Evolutionary conservation across 495 filamentous ascomycete species (phyloP), one percentile per base, ranked within the genome.

Genomic region (Pyronema omphalodes): DNA sequence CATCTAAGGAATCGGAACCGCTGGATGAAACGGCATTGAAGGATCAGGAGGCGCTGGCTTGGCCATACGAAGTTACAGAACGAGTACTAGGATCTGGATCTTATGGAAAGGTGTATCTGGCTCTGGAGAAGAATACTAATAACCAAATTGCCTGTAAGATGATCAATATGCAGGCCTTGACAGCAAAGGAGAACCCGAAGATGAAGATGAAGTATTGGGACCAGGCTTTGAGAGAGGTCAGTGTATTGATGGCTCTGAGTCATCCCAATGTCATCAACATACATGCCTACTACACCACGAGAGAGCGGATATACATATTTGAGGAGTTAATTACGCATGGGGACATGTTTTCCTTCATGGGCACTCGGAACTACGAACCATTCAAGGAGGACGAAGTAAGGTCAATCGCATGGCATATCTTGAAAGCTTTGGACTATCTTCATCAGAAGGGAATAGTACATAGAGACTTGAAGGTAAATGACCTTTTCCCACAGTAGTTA

Each of bases 271-370:
- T 74, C 37, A 67, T 74, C 54, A 58, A 44, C 6, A 58, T 75
- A 17, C 60, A 70, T 44, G 70, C 70, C 52, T 68, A 71, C 3
- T 66, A 71, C 55, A 66, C 55, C 52, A 68, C 63, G 35, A 49
- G 54, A 7, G 57, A 67, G 37, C 68, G 56, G 43, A 62, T 73
- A 41, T 79, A 75, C 44, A 70, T 79, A 46, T 73, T 78, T 53
- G 67, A 74, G 56, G 76, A 79, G 8, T 66, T 78, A 15, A 58
- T 82, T 17, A 74, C 79, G 5, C 76, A 71, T 0, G 81, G 81
- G 19, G 81, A 84, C 64, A 68, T 84, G 3, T 76, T 76, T 59
- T 81, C 79, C 1, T 81, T 75, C 53, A 61, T 82, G 41, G 70
- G 74, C 18, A 68, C 63, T 44, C 76, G 70, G 52, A 67, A 69